Conservation (phyloP, 225 moss, liverwort and hornwort genomes). For the Sphagnum contortum region DNA sequence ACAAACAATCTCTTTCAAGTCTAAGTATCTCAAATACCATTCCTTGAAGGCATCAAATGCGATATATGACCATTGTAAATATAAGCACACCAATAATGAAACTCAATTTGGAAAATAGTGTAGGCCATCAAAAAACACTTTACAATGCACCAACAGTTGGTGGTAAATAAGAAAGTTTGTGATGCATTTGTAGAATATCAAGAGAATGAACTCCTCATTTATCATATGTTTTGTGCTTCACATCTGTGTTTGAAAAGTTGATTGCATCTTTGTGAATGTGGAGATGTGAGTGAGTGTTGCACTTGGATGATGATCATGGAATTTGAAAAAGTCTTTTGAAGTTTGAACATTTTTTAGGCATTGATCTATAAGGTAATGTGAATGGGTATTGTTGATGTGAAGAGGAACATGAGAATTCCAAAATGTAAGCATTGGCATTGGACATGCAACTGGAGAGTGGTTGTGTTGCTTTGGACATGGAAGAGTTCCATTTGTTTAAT, state of each 20-base stretch:
- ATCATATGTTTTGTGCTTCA: conserved; percentile 17
- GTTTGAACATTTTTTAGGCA: neutral
- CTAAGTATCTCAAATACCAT: no score
- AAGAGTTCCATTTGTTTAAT: conserved; percentile 29
- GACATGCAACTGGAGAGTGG: conserved; percentile 34
- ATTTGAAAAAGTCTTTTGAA: neutral
- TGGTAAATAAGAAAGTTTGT: conserved; percentile 16
- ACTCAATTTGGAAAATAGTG: no score
- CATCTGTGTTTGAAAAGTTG: neutral
- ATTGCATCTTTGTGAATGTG: no score
- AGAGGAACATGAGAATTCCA: conserved; percentile 46
- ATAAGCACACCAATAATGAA: no score
- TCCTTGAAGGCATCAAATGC: no score
- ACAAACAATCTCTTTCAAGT: no score
- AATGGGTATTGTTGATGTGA: neutral
- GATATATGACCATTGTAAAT: no score
- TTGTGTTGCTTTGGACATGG: conserved; percentile 28
- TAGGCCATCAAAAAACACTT: conserved; percentile 3
- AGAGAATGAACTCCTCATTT: conserved; percentile 40
- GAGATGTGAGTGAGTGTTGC: no score
- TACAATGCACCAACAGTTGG: conserved; percentile 11
- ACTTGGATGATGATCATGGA: neutral
- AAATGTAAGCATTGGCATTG: conserved; percentile 34
- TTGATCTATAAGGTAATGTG: neutral
- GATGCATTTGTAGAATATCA: conserved; percentile 33